Evolutionary conservation across 2,329 filamentous ascomycete genomes (phyloP).

Genomic region (Orbilia oligospora): DNA sequence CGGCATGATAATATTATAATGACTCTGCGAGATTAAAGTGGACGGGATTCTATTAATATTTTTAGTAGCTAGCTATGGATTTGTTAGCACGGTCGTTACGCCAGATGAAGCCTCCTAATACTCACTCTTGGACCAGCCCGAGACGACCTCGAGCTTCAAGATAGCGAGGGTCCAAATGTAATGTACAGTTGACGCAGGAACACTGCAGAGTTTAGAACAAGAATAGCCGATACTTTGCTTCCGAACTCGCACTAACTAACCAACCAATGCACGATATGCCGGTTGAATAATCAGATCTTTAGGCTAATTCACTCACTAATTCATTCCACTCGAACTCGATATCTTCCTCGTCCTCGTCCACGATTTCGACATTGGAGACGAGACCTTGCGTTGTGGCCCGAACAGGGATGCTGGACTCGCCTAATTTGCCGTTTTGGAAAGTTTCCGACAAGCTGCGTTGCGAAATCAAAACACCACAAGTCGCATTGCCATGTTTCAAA

Average conservation of each 20-base stretch:
- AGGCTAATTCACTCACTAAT: conserved; percentile 31
- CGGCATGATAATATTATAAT: neutral
- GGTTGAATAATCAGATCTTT: conserved; percentile 33
- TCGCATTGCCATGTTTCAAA: conserved; percentile 60
- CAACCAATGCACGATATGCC: neutral
- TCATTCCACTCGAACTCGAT: neutral
- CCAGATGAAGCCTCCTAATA: neutral
- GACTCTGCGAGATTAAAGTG: conserved; percentile 4
- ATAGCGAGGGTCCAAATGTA: neutral
- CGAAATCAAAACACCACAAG: conserved; percentile 55
- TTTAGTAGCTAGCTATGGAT: neutral
- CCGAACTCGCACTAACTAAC: neutral
- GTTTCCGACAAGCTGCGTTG: conserved; percentile 31
- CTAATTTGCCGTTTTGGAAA: conserved; percentile 42
- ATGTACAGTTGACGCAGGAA: neutral
- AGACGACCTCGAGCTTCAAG: neutral
- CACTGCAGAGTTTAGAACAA: neutral
- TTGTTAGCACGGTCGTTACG: neutral
- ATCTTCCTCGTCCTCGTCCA: conserved; percentile 10
- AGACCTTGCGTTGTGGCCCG: conserved; percentile 19
- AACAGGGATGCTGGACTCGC: conserved; percentile 28
- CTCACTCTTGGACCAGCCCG: neutral
- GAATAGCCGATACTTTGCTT: conserved; percentile 5
- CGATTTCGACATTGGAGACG: conserved; percentile 18
- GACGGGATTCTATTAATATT: conserved; percentile 46